Base-by-base conservation (phyloP, 1,139 yeast species). In the Kodamaea plutei region DNA sequence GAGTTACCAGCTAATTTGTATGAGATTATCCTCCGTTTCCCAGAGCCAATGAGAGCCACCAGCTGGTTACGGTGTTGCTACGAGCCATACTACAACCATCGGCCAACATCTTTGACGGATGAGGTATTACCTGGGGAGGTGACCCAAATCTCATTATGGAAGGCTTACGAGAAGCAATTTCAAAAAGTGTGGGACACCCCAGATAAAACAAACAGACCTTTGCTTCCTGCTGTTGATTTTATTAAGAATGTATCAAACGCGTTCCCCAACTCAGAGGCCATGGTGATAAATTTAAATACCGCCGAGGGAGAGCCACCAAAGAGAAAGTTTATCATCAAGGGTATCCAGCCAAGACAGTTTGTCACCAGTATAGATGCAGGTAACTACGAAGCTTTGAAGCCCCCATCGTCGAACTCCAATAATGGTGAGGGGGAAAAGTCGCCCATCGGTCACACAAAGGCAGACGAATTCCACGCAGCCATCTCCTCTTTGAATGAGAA, bases 121-220 rank as follows among this genome's bases (percentile, higher is more conserved):
- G 61, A 55, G 11, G 53, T 47, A 19, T 38, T 52, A 8, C 61
- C 67, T 4, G 88, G 94, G 4, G 96, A 88, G 53, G 96, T 89
- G 7, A 89, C 97, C 0, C 99, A 91, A 58, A 88, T 91, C 19
- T 84, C 95, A 9, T 70, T 91, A 30, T 91, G 99, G 99, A 87
- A 89, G 54, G 80, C 95, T 0, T 91, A 91, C 57, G 98, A 91
- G 53, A 67, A 79, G 16, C 94, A 84, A 52, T 91, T 91, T 48
- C 69, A 69, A 36, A 63, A 63, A 32, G 58, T 60, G 31, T 59
- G 70, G 65, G 46, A 45, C 11, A 49, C 56, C 11, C 49, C 50
- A 10, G 39, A 36, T 15, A 63, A 61, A 23, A 66, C 66, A 33
- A 68, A 68, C 9, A 77, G 76, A 41, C 76, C 79, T 37, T 65